Percentiles rank a stretch among this genome's conserved stretches.
Conservation (phyloP, 192 early-diverging fungal species). For the Dissophora ornata region DNA sequence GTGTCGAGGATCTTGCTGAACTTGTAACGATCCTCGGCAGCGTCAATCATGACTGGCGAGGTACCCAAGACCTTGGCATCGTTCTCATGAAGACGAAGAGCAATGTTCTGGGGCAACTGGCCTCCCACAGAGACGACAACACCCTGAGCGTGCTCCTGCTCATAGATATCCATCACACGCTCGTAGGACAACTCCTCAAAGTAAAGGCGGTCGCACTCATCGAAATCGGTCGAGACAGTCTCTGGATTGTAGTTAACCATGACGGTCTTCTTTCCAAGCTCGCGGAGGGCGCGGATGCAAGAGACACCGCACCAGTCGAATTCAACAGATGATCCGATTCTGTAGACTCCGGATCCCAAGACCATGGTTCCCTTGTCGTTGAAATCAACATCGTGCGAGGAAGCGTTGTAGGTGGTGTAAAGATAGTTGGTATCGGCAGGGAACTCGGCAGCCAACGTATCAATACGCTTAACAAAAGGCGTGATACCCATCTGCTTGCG, state of each 20-base stretch:
- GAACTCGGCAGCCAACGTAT: constrained; percentile 96
- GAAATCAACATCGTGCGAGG: constrained; percentile 86
- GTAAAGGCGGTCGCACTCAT: constrained; percentile 98
- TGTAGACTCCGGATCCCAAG: constrained; percentile 96
- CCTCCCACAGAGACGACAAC: constrained; percentile 94
- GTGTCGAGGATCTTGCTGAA: constrained; percentile 92
- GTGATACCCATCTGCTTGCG: constrained; percentile 82
- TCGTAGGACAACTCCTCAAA: constrained; percentile 96
- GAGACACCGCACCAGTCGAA: constrained; percentile 95
- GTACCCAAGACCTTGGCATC: constrained; percentile 92
- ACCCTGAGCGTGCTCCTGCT: constrained; percentile 84
- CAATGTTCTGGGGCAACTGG: constrained; percentile 98
- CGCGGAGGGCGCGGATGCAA: constrained; percentile 84
- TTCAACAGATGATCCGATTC: constrained; percentile 97
- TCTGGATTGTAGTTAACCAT: constrained; percentile 99
- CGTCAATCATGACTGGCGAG: constrained; percentile 88
- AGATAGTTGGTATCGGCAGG: constrained; percentile 96
- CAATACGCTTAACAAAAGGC: constrained; percentile 94
- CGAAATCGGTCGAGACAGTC: constrained; percentile 98
- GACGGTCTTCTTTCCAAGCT: constrained; percentile 84
- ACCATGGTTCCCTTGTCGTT: constrained; percentile 94
- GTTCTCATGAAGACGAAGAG: constrained; percentile 79
- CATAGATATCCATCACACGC: constrained; percentile 96
- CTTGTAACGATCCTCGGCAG: constrained; percentile 95
- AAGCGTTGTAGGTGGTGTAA: constrained; percentile 98